These are phyloP conservation scores for Pichia thaimueangensis DNA, from an alignment of 805 yeast species.

Conservation along the genomic window DNA sequence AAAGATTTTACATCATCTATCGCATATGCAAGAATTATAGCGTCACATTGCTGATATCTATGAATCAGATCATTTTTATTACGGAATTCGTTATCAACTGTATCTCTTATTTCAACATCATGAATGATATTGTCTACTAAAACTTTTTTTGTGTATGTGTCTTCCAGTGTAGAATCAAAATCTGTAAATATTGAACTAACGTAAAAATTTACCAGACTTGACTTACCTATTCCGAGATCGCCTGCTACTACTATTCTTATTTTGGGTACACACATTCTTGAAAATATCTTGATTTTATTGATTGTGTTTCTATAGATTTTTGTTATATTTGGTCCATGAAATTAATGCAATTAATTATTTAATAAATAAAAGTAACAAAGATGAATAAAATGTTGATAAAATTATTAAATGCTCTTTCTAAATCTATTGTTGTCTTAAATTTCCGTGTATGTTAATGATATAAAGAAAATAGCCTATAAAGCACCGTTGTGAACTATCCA, in stretches of 20 bases:
- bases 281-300: too few species aligned
- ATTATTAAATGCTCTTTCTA: background rate
- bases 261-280: constrained; percentile 4
- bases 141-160: constrained; percentile 18
- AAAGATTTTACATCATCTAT: constrained; percentile 33
- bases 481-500: too few species aligned
- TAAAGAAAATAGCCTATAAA: too few species aligned
- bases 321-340: too few species aligned
- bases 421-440: too few species aligned
- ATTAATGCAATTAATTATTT: too few species aligned
- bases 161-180: constrained; percentile 26
- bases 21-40: constrained; percentile 43
- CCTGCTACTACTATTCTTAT: constrained; percentile 28
- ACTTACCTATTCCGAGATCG: constrained; percentile 28
- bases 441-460: too few species aligned
- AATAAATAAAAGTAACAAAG: too few species aligned
- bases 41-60: constrained; percentile 35
- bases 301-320: background rate
- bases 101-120: constrained; percentile 57
- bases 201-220: constrained; percentile 23
- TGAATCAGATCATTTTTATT: constrained; percentile 16
- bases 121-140: constrained; percentile 34
- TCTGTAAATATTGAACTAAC: constrained; percentile 20
- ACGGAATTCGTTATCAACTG: constrained; percentile 76
- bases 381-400: too few species aligned